A percentile compares a stretch with the other conserved stretches of the same genome.
These are phyloP conservation scores for Venturia oleaginea DNA, from an alignment of 2,329 filamentous ascomycete genomes.

Conservation along the genomic window DNA sequence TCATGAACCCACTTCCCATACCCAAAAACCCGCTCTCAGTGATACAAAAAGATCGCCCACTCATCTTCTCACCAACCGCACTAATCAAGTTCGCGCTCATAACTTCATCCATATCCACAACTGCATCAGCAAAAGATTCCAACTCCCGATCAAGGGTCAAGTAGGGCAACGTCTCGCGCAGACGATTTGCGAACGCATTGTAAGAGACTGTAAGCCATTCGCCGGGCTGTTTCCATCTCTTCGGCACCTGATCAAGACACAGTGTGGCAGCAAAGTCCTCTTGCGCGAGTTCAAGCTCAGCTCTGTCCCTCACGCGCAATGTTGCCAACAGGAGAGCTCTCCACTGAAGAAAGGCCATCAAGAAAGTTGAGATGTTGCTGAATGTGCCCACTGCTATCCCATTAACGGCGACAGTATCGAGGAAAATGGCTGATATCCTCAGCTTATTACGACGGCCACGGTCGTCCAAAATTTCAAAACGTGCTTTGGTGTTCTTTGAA, in stretches of 20 bases:
- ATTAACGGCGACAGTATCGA: slow-evolving; percentile 22
- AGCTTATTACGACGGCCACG: slow-evolving; percentile 20
- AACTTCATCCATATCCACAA: slow-evolving; percentile 6
- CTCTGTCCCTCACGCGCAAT: slow-evolving; percentile 10
- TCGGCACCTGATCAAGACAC: slow-evolving; percentile 21
- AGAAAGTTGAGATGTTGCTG: slow-evolving; percentile 23
- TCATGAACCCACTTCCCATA: slow-evolving; percentile 27
- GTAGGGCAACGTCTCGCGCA: slow-evolving; percentile 16
- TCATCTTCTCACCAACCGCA: slow-evolving; percentile 18
- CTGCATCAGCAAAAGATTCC: slow-evolving; percentile 12
- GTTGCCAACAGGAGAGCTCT: slow-evolving; percentile 21
- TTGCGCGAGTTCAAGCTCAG: slow-evolving; percentile 15
- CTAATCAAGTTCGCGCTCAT: slow-evolving; percentile 18
- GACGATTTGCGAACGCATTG: slow-evolving; percentile 19
- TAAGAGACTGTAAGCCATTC: slow-evolving; percentile 19
- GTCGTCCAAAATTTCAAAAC: slow-evolving; percentile 20
- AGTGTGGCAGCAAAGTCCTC: slow-evolving; percentile 26
- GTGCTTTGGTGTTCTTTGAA: slow-evolving; percentile 15
- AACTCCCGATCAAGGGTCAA: slow-evolving; percentile 18
- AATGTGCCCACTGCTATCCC: slow-evolving; percentile 25
- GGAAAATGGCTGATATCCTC: slow-evolving; percentile 23
- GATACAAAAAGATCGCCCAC: slow-evolving; percentile 20
- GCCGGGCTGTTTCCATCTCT: slow-evolving; percentile 13
- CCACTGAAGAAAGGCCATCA: slow-evolving; percentile 32
- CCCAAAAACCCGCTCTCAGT: slow-evolving; percentile 21